Percentiles rank a stretch among this genome's conserved stretches.
phyloP scores from a whole-genome alignment of 2,329 filamentous ascomycete species.

The Penicillium polonicum region DNA sequence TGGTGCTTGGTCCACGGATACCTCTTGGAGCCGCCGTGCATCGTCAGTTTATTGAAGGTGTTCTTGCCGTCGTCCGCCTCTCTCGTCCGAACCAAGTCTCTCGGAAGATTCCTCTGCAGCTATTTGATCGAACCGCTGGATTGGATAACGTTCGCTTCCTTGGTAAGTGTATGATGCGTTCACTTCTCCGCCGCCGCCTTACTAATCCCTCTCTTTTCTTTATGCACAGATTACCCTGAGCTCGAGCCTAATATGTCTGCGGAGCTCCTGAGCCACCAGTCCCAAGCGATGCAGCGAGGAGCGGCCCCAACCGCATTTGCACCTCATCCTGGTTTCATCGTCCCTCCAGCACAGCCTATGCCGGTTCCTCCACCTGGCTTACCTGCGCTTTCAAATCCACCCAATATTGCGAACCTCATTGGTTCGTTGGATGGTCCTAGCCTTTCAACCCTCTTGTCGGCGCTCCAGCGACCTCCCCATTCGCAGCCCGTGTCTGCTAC shows the following conservation, averaged over 20 bases:
- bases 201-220: constrained; percentile 17
- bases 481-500: constrained; percentile 36
- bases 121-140: constrained; percentile 80
- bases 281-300: constrained; percentile 39
- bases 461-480: constrained; percentile 50
- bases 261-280: constrained; percentile 69
- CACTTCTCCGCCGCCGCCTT: not conserved
- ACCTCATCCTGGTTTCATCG: constrained; percentile 38
- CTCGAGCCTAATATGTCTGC: constrained; percentile 75
- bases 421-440: constrained; percentile 66
- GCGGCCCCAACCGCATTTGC: constrained; percentile 37
- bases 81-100: constrained; percentile 66
- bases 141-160: constrained; percentile 76
- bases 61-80: constrained; percentile 78
- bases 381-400: constrained; percentile 37
- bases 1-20: constrained; percentile 75
- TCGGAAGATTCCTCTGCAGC: constrained; percentile 74
- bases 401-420: constrained; percentile 64
- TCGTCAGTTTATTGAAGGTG: constrained; percentile 82
- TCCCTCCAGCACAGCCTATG: constrained; percentile 36
- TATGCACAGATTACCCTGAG: constrained; percentile 68
- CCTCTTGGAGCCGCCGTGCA: constrained; percentile 77
- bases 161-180: constrained; percentile 40
- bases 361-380: constrained; percentile 35
- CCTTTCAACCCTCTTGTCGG: constrained; percentile 68